phyloP scores from a whole-genome alignment of 2,329 filamentous ascomycete genomes.

The Pyrenochaeta sp. region DNA sequence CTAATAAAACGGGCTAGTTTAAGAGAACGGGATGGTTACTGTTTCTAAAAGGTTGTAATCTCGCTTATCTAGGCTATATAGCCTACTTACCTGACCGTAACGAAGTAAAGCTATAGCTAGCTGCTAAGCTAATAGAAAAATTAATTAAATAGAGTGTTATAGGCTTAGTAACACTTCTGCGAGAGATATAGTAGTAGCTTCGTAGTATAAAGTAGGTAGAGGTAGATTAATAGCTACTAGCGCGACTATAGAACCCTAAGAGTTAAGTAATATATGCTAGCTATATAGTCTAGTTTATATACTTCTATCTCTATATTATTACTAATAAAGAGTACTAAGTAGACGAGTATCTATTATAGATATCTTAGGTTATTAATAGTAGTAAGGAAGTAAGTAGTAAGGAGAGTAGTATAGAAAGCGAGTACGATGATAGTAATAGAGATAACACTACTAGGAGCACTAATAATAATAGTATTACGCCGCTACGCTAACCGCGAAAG shows the following conservation, averaged over 20 bases:
- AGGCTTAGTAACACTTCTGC: constrained; percentile 11
- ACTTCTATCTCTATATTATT: constrained; percentile 14
- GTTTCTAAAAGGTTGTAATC: constrained; percentile 4
- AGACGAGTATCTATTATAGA: too few relatives aligned
- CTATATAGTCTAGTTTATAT: constrained; percentile 19
- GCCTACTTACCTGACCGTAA: not conserved
- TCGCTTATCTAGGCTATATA: not conserved
- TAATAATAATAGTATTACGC: constrained; percentile 11
- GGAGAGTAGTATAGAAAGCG: constrained; percentile 7
- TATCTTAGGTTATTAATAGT: constrained; percentile 6
- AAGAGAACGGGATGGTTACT: constrained; percentile 5
- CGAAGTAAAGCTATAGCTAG: not conserved
- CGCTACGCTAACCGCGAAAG: not conserved
- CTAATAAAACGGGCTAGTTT: constrained; percentile 11
- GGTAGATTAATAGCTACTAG: constrained; percentile 5
- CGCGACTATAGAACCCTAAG: constrained; percentile 19
- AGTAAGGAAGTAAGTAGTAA: not conserved
- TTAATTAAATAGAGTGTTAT: not conserved
- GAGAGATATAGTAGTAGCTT: constrained; percentile 10
- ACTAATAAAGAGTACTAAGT: too few relatives aligned
- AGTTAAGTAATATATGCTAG: constrained; percentile 17
- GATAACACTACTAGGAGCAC: too few relatives aligned
- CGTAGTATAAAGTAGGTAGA: constrained; percentile 7
- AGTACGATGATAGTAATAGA: constrained; percentile 10
- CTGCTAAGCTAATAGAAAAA: not conserved